These are phyloP conservation scores for Malus asiatica DNA, from an alignment of 306 rosid genomes.

Conservation along the genomic window DNA sequence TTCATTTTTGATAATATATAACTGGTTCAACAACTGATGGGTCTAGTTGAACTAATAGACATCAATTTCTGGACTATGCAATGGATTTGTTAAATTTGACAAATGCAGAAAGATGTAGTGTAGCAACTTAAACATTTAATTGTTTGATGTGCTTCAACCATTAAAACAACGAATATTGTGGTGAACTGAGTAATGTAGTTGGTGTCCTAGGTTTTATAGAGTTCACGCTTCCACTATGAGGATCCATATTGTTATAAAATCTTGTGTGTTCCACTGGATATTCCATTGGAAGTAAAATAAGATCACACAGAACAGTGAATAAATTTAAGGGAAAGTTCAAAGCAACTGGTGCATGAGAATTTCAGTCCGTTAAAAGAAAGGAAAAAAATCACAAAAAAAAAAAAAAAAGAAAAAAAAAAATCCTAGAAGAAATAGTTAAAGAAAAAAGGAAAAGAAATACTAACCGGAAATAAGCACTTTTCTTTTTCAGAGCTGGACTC, in stretches of 20 bases:
- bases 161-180: neutral
- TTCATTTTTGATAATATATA: neutral
- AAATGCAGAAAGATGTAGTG: neutral
- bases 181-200: neutral
- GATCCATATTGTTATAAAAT: neutral
- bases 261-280: neutral
- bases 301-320: neutral
- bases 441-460: constrained; percentile 9
- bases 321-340: neutral
- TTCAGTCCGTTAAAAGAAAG: neutral
- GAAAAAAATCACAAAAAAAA: neutral
- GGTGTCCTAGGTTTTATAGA: neutral
- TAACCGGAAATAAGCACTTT: constrained; percentile 61
- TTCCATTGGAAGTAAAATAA: neutral
- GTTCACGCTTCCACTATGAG: neutral
- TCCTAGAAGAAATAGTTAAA: neutral
- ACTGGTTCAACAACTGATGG: neutral
- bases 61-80: neutral
- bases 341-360: neutral
- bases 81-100: neutral
- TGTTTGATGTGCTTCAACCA: neutral
- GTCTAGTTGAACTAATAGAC: neutral
- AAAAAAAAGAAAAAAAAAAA: neutral
- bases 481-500: constrained; percentile 45
- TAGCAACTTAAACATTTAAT: neutral